These are phyloP conservation scores for Skeletonema potamos DNA, from an alignment of 108 stramenopile genomes.

Conservation along the genomic window DNA sequence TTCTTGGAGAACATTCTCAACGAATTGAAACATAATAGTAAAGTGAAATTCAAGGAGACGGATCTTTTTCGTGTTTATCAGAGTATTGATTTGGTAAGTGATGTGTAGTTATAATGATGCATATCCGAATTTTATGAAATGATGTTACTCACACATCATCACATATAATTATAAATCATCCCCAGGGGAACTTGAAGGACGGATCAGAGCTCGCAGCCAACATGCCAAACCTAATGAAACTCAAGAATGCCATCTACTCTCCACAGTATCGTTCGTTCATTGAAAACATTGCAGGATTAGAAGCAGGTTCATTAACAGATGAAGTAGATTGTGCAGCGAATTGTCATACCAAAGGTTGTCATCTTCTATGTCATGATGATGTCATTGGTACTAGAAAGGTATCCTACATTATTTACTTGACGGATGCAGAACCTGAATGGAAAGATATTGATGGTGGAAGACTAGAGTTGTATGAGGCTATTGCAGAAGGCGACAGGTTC, in stretches of 20 bases:
- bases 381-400: conserved; percentile 93
- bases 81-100: conserved; percentile 79
- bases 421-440: conserved; percentile 80
- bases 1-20: conserved; percentile 66
- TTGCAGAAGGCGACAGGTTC: conserved; percentile 23
- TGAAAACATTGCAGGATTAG: conserved; percentile 71
- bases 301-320: conserved; percentile 63
- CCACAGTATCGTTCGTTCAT: conserved; percentile 82
- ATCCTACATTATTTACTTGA: conserved; percentile 93
- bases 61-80: conserved; percentile 96
- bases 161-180: not conserved
- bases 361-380: conserved; percentile 97
- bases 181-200: conserved; percentile 37
- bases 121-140: not conserved
- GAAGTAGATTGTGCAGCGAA: conserved; percentile 95
- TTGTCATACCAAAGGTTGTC: conserved; percentile 92
- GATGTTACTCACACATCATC: not conserved
- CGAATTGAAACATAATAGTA: conserved; percentile 86
- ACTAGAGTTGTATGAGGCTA: conserved; percentile 83
- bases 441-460: conserved; percentile 86
- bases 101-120: not conserved
- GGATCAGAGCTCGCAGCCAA: conserved; percentile 48
- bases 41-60: conserved; percentile 95
- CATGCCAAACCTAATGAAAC: conserved; percentile 73
- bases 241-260: conserved; percentile 85